Evolutionary conservation across 768 basidiomycete species (phyloP).

Genomic region (Trametes gibbosa): DNA sequence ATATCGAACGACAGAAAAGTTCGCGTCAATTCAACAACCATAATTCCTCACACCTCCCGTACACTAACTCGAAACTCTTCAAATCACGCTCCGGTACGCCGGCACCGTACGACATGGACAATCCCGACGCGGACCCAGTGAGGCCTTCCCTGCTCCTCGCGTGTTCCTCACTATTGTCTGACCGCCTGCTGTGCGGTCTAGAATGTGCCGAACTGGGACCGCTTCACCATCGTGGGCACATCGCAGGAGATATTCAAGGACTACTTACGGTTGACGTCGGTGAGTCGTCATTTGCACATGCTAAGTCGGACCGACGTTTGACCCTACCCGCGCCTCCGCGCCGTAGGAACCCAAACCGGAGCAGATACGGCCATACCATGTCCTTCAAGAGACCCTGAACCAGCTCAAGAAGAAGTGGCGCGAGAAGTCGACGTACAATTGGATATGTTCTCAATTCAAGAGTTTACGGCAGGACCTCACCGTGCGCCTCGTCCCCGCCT

Average conservation of each 20-base stretch:
- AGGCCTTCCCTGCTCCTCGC: constrained; percentile 28
- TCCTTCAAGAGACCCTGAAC: constrained; percentile 81
- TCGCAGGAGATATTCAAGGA: constrained; percentile 91
- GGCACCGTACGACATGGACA: constrained; percentile 42
- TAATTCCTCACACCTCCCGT: constrained; percentile 25
- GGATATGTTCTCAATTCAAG: constrained; percentile 99
- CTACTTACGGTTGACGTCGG: constrained; percentile 90
- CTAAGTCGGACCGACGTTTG: neutral
- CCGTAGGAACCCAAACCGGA: constrained; percentile 89
- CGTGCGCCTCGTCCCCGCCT: constrained; percentile 49
- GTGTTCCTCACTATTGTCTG: constrained; percentile 1
- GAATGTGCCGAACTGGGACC: constrained; percentile 98
- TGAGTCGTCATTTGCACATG: constrained; percentile 32
- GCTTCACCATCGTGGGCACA: constrained; percentile 91
- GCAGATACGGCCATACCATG: constrained; percentile 83
- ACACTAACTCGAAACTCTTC: constrained; percentile 17
- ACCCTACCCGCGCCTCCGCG: neutral
- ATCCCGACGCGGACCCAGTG: constrained; percentile 73
- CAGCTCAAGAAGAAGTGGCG: constrained; percentile 90
- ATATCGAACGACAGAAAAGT: constrained; percentile 71
- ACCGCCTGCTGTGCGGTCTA: constrained; percentile 31
- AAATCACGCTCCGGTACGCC: constrained; percentile 39
- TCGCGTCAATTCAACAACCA: constrained; percentile 26
- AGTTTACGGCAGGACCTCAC: constrained; percentile 96
- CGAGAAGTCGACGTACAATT: constrained; percentile 72